phyloP scores from a whole-genome alignment of 495 filamentous ascomycete species.

The Aspergillus mulundensis region DNA sequence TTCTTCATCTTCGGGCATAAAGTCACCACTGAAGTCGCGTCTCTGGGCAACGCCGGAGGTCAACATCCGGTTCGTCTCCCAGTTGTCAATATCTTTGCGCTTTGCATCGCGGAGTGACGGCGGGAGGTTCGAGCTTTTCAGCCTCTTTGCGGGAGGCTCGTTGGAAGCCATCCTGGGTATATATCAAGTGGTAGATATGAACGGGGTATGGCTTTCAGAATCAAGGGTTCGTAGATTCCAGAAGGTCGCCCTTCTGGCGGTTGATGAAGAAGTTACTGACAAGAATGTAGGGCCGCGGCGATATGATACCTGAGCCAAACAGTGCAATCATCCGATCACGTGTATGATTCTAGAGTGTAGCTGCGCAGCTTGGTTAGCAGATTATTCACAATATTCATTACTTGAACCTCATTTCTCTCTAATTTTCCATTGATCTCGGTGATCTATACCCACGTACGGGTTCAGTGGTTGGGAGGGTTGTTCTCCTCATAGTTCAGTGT shows the following conservation, averaged over 20 bases:
- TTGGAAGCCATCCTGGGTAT: slow-evolving; percentile 32
- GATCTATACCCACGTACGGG: neutral
- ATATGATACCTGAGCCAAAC: slow-evolving; percentile 10
- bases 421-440: neutral
- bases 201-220: no score
- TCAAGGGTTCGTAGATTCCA: neutral
- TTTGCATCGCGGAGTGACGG: slow-evolving; percentile 50
- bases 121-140: slow-evolving; percentile 39
- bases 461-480: neutral
- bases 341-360: neutral
- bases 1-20: slow-evolving; percentile 88
- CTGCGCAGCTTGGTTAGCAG: neutral
- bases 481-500: neutral
- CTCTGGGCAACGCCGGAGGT: slow-evolving; percentile 93
- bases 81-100: slow-evolving; percentile 92
- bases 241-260: slow-evolving; percentile 12
- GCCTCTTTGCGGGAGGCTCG: slow-evolving; percentile 44
- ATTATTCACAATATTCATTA: no score
- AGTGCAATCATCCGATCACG: slow-evolving; percentile 16
- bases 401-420: no score
- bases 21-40: slow-evolving; percentile 72
- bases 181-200: neutral
- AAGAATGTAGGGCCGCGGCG: neutral
- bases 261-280: slow-evolving; percentile 1
- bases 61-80: slow-evolving; percentile 98